phyloP scores from a whole-genome alignment of 2,329 filamentous ascomycete genomes.

The Septoria petroselini region DNA sequence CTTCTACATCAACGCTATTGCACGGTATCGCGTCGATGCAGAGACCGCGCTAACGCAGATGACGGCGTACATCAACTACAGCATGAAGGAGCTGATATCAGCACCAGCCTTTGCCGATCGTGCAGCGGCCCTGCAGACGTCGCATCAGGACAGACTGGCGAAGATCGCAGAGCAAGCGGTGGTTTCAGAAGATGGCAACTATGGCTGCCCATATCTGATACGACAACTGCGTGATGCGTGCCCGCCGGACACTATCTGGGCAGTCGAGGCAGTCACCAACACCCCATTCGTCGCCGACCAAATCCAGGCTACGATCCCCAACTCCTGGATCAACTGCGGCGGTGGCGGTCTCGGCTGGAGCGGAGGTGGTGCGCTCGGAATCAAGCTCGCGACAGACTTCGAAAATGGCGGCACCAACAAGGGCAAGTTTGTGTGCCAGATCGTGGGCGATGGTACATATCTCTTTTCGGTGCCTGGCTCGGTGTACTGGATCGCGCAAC shows the following conservation, averaged over 20 bases:
- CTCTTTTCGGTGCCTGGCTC: slow-evolving; percentile 63
- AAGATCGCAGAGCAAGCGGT: slow-evolving; percentile 57
- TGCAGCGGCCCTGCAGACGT: slow-evolving; percentile 55
- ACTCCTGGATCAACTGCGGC: slow-evolving; percentile 77
- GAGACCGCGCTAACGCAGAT: slow-evolving; percentile 66
- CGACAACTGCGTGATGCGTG: slow-evolving; percentile 54
- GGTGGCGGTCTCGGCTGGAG: slow-evolving; percentile 79
- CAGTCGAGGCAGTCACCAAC: slow-evolving; percentile 74
- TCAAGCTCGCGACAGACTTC: slow-evolving; percentile 66
- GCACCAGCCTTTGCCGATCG: slow-evolving; percentile 38
- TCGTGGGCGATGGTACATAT: slow-evolving; percentile 67
- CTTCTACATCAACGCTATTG: slow-evolving; percentile 55
- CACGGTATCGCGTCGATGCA: slow-evolving; percentile 52
- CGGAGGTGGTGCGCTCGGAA: slow-evolving; percentile 69
- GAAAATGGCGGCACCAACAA: slow-evolving; percentile 50
- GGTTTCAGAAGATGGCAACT: slow-evolving; percentile 60
- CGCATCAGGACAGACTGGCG: slow-evolving; percentile 58
- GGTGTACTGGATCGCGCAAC: slow-evolving; percentile 66
- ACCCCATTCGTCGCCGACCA: slow-evolving; percentile 67
- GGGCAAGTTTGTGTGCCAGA: slow-evolving; percentile 60
- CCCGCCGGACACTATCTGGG: slow-evolving; percentile 67
- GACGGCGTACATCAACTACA: slow-evolving; percentile 54
- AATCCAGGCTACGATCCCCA: slow-evolving; percentile 63
- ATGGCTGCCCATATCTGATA: slow-evolving; percentile 59
- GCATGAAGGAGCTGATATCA: slow-evolving; percentile 44